These are phyloP conservation scores for Pisolithus albus DNA, from an alignment of 768 basidiomycete species.

Conservation along the genomic window DNA sequence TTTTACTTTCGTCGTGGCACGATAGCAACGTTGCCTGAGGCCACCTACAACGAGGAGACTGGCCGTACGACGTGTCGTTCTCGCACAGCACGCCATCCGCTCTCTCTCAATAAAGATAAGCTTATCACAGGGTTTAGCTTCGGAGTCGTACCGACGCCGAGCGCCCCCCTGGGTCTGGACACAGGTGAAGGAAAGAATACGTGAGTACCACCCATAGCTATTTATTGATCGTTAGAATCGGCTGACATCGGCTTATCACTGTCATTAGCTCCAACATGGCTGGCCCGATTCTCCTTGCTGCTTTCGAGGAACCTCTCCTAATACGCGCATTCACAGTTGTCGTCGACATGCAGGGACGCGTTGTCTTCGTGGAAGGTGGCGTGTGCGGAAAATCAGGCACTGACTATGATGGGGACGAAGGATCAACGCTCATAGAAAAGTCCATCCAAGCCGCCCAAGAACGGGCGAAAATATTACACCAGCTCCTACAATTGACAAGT, in stretches of 20 bases:
- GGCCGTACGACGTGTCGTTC: conserved; percentile 52
- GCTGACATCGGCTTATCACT: not conserved
- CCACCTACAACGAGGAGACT: conserved; percentile 59
- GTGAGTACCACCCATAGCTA: not conserved
- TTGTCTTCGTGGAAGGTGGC: conserved; percentile 19
- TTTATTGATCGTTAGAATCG: not conserved
- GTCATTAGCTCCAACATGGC: conserved; percentile 7
- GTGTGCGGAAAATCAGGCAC: conserved; percentile 12
- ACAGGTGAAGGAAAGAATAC: not conserved
- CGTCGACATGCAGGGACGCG: conserved; percentile 34
- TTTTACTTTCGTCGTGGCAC: conserved; percentile 3
- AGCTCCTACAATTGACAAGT: conserved; percentile 16
- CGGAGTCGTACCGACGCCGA: not conserved
- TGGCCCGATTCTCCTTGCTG: conserved; percentile 52
- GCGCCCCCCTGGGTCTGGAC: not conserved
- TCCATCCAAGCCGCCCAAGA: conserved; percentile 16
- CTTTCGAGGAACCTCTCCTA: conserved; percentile 86
- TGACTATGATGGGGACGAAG: not conserved
- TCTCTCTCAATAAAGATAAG: conserved; percentile 31
- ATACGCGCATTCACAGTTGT: conserved; percentile 63
- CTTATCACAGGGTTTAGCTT: conserved; percentile 11
- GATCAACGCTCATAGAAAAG: conserved; percentile 9
- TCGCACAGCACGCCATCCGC: conserved; percentile 36
- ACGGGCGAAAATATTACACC: conserved; percentile 18
- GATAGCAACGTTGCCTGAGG: conserved; percentile 63